Evolutionary conservation across 2,329 filamentous ascomycete species (phyloP), one percentile per base, ranked within the genome.

Genomic region (Lasiodiplodia sp.): DNA sequence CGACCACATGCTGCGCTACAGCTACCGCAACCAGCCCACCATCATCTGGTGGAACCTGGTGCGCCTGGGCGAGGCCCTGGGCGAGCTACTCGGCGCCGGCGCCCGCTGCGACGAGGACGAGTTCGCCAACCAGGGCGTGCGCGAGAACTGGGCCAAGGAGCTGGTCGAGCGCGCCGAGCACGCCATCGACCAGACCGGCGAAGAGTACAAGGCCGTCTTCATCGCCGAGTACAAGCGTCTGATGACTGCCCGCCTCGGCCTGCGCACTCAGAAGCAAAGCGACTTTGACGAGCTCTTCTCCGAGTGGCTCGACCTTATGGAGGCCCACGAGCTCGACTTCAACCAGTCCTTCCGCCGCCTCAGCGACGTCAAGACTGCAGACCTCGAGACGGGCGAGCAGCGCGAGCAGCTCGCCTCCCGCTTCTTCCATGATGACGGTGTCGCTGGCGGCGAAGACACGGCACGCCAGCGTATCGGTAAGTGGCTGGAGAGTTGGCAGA

Each of bases 31-130:
- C 78, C 96, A 99, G 77, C 94, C 96, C 0, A 94, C 91, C 53
- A 92, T 99, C 68, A 96, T 99, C 76, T 99, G 96, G 96, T 99
- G 96, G 96, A 98, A 98, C 75, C 85, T 98, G 0, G 93, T 97
- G 1, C 90, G 96, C 1, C 87, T 99, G 0, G 96, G 94, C 68
- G 96, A 99, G 81, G 88, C 92, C 0, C 78, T 99, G 0, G 96
- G 93, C 23, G 96, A 98, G 80, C 84, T 97, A 1, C 88, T 99
- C 68, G 96, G 95, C 21, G 88, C 91, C 0, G 95, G 92, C 0
- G 80, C 85, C 1, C 82, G 84, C 47, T 90, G 95, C 38, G 94
- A 99, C 75, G 87, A 91, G 12, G 80, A 87, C 1, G 83, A 83
- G 1, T 97, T 97, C 74, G 81, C 92, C 5, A 84, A 87, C 10